phyloP scores from a whole-genome alignment of 2,329 filamentous ascomycete species.

The Hypoxylon sp. region DNA sequence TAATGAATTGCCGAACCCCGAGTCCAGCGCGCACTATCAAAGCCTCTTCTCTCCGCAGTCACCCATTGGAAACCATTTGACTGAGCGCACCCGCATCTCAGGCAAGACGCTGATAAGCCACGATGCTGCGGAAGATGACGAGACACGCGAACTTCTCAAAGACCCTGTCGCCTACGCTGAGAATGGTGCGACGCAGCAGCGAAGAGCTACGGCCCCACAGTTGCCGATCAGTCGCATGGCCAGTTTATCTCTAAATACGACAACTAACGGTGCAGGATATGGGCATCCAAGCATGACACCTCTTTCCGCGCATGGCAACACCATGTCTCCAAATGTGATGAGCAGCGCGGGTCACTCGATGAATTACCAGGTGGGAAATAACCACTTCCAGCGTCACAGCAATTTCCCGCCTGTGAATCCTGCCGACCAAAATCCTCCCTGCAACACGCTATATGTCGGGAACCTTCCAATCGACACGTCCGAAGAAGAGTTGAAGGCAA shows the following conservation, averaged over 20 bases:
- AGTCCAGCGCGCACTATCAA: conserved; percentile 66
- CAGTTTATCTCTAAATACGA: conserved; percentile 78
- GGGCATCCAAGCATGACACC: conserved; percentile 53
- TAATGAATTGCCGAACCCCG: conserved; percentile 70
- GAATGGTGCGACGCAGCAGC: conserved; percentile 69
- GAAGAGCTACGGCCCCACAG: conserved; percentile 78
- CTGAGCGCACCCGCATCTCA: conserved; percentile 68
- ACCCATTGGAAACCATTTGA: conserved; percentile 76
- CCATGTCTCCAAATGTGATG: conserved; percentile 70
- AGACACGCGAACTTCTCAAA: conserved; percentile 77
- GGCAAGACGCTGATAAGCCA: conserved; percentile 80
- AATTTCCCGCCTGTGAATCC: conserved; percentile 90
- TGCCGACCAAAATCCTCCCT: conserved; percentile 95
- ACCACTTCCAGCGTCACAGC: conserved; percentile 68
- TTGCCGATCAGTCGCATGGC: conserved; percentile 76
- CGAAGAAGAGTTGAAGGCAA: conserved; percentile 92
- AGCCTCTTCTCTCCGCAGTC: conserved; percentile 79
- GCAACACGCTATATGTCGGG: conserved; percentile 98
- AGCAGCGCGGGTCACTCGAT: conserved; percentile 58
- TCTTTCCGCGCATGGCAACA: conserved; percentile 56
- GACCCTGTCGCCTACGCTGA: conserved; percentile 80
- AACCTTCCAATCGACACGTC: conserved; percentile 93
- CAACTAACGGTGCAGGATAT: conserved; percentile 64
- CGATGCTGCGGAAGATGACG: conserved; percentile 75
- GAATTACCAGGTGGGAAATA: conserved; percentile 66